Conservation (phyloP, 768 basidiomycete species). For the Leccinum pellstonianum region DNA sequence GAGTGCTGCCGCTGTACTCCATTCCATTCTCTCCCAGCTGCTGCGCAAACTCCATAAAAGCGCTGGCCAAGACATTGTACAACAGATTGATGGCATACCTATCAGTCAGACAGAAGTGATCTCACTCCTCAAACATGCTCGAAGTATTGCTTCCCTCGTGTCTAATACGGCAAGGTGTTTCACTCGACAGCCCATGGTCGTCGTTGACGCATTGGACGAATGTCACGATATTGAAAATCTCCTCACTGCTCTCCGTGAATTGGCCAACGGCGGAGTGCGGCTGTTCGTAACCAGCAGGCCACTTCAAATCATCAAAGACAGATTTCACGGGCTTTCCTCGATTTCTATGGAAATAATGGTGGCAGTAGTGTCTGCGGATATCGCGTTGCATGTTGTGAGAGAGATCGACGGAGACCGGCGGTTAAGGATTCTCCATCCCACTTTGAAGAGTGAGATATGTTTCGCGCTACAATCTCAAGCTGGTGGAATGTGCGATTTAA, state of each 20-base stretch:
- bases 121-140: background rate
- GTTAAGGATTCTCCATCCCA: background rate
- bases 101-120: no score
- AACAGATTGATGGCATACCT: background rate
- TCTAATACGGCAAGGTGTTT: background rate
- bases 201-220: constrained; percentile 23
- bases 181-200: constrained; percentile 3
- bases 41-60: background rate
- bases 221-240: constrained; percentile 3
- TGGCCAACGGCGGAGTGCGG: background rate
- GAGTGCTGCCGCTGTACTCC: constrained; percentile 1
- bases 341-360: constrained; percentile 8
- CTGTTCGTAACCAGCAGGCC: constrained; percentile 16
- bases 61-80: background rate
- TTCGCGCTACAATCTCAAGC: background rate
- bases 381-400: constrained; percentile 6
- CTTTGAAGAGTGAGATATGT: constrained; percentile 9
- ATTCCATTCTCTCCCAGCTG: constrained; percentile 17
- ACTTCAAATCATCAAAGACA: constrained; percentile 6
- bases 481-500: constrained; percentile 10
- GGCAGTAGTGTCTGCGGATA: constrained; percentile 3
- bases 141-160: background rate
- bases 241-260: constrained; percentile 2
- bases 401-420: constrained; percentile 3
- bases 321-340: background rate